Base-by-base conservation (phyloP, 345 rosid genomes). In the Populus ilicifolia region DNA sequence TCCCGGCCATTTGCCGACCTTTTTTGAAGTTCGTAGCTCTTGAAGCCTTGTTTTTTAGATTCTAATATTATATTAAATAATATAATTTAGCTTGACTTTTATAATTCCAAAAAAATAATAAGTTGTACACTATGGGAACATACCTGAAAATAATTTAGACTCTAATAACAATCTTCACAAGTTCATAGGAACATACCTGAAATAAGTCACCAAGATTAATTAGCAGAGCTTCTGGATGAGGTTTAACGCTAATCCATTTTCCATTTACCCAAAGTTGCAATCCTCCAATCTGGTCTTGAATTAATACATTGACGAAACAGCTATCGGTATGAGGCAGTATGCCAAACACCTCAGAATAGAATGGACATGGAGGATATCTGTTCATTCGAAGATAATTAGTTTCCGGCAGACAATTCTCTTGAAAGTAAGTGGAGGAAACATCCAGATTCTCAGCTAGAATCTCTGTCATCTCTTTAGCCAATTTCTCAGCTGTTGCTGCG, bases 301-400 rank as follows among this genome's bases (percentile, higher is more conserved):
- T 80, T 6, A 94, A 69, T 39, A 94, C 76, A 17, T 94, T 89
- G 50, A 94, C 82, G 72, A 94, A 89, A 78, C 86, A 87, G 16
- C 88, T 78, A 62, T 92, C 97, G n/a, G 97, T 92, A 83, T 94
- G 98, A 64, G 96, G 94, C 69, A 92, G 70, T 20, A 94, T 27
- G 23, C 98, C 98, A 33, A 77, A 82, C 36, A 92, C 77, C 80
- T 84, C 67, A 4, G 85, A 80, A 67, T 89, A 79, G 66, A 71
- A 69, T 6, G 85, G 90, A 75, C 92, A 84, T 25, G 91, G 90
- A 21, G 93, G 96, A 23, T 94, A 94, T 84, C 94, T 82, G 77
- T 92, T 94, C 82, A 92, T 74, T 50, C 98, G 84, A 44, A 90
- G 75, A 80, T 77, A 86, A 75, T 91, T 83, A 65, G 83, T 82